These are phyloP conservation scores for Penicillium sclerotigenum DNA, from an alignment of 2,329 filamentous ascomycete genomes.

Conservation along the genomic window DNA sequence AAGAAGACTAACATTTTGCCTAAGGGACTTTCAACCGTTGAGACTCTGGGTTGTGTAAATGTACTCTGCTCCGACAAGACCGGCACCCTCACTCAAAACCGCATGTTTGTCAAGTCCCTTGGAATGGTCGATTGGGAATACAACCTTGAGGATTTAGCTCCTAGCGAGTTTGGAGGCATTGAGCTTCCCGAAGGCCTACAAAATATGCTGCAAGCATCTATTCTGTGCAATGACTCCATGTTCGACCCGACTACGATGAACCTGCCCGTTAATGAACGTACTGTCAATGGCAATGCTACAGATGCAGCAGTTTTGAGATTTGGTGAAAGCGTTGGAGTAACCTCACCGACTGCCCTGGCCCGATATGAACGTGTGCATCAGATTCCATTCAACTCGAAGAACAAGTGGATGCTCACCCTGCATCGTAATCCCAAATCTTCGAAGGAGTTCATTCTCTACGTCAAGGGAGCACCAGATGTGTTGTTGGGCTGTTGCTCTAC, in stretches of 20 bases:
- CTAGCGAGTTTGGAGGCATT: constrained; percentile 9
- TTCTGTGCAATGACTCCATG: constrained; percentile 71
- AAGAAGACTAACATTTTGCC: constrained; percentile 71
- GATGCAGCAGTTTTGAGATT: constrained; percentile 72
- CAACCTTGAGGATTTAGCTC: constrained; percentile 17
- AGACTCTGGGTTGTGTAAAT: constrained; percentile 71
- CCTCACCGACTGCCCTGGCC: constrained; percentile 54
- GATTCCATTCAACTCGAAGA: constrained; percentile 76
- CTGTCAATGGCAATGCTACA: constrained; percentile 72
- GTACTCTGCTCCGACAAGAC: constrained; percentile 78
- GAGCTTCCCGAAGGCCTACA: constrained; percentile 44
- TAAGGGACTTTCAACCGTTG: constrained; percentile 75
- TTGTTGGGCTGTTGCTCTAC: constrained; percentile 62
- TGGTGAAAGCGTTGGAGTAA: constrained; percentile 61
- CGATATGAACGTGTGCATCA: constrained; percentile 65
- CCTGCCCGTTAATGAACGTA: constrained; percentile 59
- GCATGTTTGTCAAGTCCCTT: constrained; percentile 59
- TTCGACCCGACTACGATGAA: constrained; percentile 66
- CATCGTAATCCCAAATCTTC: constrained; percentile 34
- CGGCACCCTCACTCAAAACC: constrained; percentile 59
- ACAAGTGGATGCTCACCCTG: constrained; percentile 75
- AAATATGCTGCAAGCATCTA: constrained; percentile 61
- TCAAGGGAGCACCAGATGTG: constrained; percentile 76
- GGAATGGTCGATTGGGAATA: constrained; percentile 28
- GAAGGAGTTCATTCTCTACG: constrained; percentile 41